phyloP scores from a whole-genome alignment of 345 rosid species.

The Brassica incana region DNA sequence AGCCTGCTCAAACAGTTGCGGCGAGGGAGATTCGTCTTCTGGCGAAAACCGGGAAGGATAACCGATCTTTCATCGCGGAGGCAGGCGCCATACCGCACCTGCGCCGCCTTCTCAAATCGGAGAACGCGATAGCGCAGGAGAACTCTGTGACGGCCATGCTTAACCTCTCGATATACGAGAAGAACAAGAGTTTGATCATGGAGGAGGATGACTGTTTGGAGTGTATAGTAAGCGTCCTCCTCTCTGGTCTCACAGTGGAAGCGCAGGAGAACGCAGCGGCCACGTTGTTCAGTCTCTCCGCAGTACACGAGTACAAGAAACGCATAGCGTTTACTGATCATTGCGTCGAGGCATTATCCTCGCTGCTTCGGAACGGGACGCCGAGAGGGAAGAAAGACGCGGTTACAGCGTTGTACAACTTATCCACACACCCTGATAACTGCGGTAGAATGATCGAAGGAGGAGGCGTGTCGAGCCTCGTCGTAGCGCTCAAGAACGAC shows the following conservation, averaged over 20 bases:
- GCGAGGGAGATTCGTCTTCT: constrained; percentile 83
- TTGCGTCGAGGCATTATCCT: constrained; percentile 75
- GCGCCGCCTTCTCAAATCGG: constrained; percentile 55
- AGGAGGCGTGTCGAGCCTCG: constrained; percentile 72
- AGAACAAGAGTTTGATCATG: constrained; percentile 79
- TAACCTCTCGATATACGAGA: constrained; percentile 80
- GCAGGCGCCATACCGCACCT: constrained; percentile 90
- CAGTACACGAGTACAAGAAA: constrained; percentile 91
- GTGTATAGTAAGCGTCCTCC: constrained; percentile 68
- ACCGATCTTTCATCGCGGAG: constrained; percentile 58
- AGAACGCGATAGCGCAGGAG: constrained; percentile 72
- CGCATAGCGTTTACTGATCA: constrained; percentile 64
- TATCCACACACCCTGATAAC: constrained; percentile 81
- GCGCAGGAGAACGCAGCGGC: constrained; percentile 97
- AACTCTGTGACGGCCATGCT: constrained; percentile 91
- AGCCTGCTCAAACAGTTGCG: constrained; percentile 62
- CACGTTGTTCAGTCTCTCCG: constrained; percentile 84
- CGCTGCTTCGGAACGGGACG: constrained; percentile 61
- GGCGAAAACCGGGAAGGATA: constrained; percentile 68
- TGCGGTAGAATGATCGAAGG: constrained; percentile 76
- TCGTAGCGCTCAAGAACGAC: constrained; percentile 78
- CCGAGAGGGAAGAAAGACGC: constrained; percentile 89
- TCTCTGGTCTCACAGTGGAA: constrained; percentile 70
- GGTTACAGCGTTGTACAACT: constrained; percentile 82
- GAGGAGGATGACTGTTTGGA: constrained; percentile 76